phyloP scores from a whole-genome alignment of 805 yeast species.

The Lipomyces anomalus region DNA sequence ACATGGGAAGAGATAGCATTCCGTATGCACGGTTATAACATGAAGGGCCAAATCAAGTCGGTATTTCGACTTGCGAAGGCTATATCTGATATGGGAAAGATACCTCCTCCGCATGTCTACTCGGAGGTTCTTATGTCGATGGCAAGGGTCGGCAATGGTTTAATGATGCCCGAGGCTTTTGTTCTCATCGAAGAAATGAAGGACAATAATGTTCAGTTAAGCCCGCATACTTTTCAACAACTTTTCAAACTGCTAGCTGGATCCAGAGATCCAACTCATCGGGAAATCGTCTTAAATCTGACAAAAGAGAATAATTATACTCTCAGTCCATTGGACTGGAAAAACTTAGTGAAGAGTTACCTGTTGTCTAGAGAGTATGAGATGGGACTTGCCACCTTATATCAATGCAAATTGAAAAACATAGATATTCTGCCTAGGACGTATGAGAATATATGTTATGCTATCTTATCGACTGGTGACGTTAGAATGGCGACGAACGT shows the following conservation, averaged over 20 bases:
- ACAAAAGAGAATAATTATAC: not conserved
- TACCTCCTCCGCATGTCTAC: slow-evolving; percentile 2
- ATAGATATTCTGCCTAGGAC: not conserved
- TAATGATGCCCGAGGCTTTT: not conserved
- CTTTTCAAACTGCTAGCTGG: slow-evolving; percentile 2
- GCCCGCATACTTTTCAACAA: not conserved
- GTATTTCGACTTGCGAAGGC: not conserved
- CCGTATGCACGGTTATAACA: not conserved
- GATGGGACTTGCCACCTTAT: not conserved
- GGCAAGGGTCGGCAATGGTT: not conserved
- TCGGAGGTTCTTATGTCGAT: slow-evolving; percentile 3
- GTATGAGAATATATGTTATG: too few species aligned
- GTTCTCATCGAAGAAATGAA: slow-evolving; percentile 2
- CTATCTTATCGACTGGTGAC: too few species aligned
- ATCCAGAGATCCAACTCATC: not conserved
- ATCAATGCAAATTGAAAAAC: not conserved
- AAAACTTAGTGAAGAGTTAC: not conserved
- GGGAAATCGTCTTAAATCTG: not conserved
- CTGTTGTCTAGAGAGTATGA: not conserved
- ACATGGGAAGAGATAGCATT: slow-evolving; percentile 1
- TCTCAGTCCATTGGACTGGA: not conserved
- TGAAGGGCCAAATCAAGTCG: not conserved
- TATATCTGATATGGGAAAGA: not conserved
- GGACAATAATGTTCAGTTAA: not conserved
- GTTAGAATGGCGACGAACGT: too few species aligned